phyloP scores from a whole-genome alignment of 1,284 basidiomycete genomes.

The Microbotryum saponariae region DNA sequence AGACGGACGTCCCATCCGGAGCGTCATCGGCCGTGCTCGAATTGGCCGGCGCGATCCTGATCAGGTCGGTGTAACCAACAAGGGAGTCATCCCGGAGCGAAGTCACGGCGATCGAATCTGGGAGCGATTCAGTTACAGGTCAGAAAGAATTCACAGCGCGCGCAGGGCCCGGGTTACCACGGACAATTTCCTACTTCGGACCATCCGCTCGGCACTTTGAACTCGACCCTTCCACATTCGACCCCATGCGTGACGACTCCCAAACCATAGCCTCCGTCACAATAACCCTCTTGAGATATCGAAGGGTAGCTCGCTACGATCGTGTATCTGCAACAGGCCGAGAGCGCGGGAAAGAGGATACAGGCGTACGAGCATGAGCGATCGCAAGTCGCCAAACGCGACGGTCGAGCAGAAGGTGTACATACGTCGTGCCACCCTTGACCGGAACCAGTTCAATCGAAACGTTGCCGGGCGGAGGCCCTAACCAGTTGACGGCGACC shows the following conservation, averaged over 20 bases:
- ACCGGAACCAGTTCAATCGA: slow-evolving; percentile 13
- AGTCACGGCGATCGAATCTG: slow-evolving; percentile 30
- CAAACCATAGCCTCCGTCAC: slow-evolving; percentile 21
- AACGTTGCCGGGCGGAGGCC: slow-evolving; percentile 25
- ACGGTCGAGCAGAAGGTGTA: neutral
- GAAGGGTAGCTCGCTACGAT: slow-evolving; percentile 15
- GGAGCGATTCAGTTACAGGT: neutral
- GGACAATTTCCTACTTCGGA: slow-evolving; percentile 22
- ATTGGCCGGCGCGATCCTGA: slow-evolving; percentile 19
- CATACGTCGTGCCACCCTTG: no score
- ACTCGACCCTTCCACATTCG: slow-evolving; percentile 27
- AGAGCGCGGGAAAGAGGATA: neutral
- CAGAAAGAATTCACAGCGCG: neutral
- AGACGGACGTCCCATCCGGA: slow-evolving; percentile 16
- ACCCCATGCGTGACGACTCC: slow-evolving; percentile 18
- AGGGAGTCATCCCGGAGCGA: slow-evolving; percentile 13
- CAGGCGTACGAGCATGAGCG: neutral
- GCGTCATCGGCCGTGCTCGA: neutral
- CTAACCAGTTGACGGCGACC: slow-evolving; percentile 31
- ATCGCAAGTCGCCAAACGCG: neutral
- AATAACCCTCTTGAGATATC: slow-evolving; percentile 22
- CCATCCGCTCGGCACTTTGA: slow-evolving; percentile 23
- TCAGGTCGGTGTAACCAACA: slow-evolving; percentile 28
- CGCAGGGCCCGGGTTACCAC: neutral
- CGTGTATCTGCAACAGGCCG: slow-evolving; percentile 7